These are phyloP conservation scores for Emiliania huxleyi DNA, from an alignment of 78 protist genomes.

Conservation along the genomic window DNA sequence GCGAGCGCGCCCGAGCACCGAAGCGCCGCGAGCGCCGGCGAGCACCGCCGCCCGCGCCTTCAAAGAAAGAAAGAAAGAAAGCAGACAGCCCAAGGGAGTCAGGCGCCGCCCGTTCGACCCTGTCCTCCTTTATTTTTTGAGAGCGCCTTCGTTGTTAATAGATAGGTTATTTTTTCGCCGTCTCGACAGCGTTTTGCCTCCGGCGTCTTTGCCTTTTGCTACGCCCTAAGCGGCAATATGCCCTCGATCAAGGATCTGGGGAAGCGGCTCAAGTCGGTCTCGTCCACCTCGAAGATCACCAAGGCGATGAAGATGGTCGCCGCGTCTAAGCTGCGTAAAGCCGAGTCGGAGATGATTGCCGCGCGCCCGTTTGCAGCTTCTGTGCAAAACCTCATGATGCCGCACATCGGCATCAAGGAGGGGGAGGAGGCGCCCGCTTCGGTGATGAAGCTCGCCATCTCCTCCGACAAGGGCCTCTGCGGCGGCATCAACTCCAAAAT, in stretches of 20 bases:
- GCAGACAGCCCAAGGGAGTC: too few relatives aligned
- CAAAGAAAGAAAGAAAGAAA: too few relatives aligned
- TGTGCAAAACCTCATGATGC: neutral
- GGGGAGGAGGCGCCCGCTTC: neutral
- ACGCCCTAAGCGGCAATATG: too few relatives aligned
- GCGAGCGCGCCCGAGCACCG: too few relatives aligned
- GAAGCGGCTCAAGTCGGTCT: constrained; percentile 41
- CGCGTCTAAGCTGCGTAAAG: constrained; percentile 55
- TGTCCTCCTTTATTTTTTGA: too few relatives aligned
- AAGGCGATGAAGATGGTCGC: constrained; percentile 67
- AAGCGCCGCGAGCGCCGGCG: too few relatives aligned
- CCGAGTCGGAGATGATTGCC: constrained; percentile 9
- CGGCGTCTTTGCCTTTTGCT: too few relatives aligned
- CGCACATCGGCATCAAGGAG: neutral
- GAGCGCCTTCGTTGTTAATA: too few relatives aligned
- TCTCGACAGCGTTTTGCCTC: too few relatives aligned
- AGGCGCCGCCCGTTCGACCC: too few relatives aligned
- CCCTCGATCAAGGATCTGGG: neutral
- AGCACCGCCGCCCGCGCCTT: too few relatives aligned
- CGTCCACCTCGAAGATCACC: constrained; percentile 57
- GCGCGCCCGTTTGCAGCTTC: constrained; percentile 1
- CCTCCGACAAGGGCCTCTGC: constrained; percentile 70
- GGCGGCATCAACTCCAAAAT: constrained; percentile 60
- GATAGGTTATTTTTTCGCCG: too few relatives aligned
- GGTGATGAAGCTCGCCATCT: neutral